Evolutionary conservation across 352 stramenopile species (phyloP).

Genomic region (Phytopythium helicoides): DNA sequence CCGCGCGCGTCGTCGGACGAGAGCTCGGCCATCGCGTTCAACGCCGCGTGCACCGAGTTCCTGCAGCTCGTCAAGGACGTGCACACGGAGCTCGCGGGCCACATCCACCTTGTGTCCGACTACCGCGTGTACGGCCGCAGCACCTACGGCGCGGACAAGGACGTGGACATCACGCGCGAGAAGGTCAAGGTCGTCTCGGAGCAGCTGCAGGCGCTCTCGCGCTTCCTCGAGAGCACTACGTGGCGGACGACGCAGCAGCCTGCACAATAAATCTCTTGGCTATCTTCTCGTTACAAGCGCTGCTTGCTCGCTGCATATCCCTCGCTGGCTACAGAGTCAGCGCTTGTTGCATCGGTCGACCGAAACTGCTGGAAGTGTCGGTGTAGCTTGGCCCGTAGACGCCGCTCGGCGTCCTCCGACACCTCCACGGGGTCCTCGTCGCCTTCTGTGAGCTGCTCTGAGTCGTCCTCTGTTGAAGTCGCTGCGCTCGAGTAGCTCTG

Average conservation of each 20-base stretch:
- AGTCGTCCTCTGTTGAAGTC: conserved; percentile 12
- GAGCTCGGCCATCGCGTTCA: conserved; percentile 71
- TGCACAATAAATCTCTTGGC: background rate
- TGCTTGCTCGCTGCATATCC: too few species aligned
- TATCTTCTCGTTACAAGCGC: background rate
- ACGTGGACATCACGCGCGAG: conserved; percentile 68
- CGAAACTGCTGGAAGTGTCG: conserved; percentile 63
- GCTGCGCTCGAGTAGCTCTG: conserved; percentile 15
- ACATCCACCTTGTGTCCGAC: conserved; percentile 85
- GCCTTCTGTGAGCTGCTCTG: conserved; percentile 10
- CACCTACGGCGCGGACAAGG: conserved; percentile 83
- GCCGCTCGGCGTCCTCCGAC: conserved; percentile 30
- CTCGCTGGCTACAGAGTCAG: conserved; percentile 3
- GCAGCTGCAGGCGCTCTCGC: conserved; percentile 72
- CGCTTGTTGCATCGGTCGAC: background rate
- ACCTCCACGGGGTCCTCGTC: conserved; percentile 30
- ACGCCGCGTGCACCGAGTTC: conserved; percentile 77
- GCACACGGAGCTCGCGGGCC: conserved; percentile 74
- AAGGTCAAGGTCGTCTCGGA: conserved; percentile 80
- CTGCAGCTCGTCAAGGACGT: conserved; percentile 86
- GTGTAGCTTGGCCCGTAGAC: conserved; percentile 41
- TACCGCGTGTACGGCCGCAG: conserved; percentile 82
- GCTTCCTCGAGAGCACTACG: conserved; percentile 77
- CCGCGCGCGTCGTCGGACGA: conserved; percentile 63
- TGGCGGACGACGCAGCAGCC: background rate